Conservation (phyloP, 1,284 basidiomycete genomes). For the Lentinus polychrous region DNA sequence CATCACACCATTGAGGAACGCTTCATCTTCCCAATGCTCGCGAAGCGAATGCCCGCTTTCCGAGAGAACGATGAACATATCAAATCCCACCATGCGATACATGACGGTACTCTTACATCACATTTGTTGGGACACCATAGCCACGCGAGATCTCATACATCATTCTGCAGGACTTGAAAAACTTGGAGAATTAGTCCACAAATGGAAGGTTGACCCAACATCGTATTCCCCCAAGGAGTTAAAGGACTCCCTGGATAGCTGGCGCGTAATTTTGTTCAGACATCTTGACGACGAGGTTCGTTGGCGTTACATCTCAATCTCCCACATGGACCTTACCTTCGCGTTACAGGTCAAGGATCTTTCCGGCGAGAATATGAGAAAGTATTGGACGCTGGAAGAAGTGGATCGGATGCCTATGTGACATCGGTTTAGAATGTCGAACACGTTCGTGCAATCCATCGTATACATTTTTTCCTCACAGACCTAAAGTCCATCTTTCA, state of each 20-base stretch:
- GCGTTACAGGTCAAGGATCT: conserved; percentile 44
- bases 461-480: no score
- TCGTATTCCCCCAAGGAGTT: conserved; percentile 53
- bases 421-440: no score
- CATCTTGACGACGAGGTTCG: conserved; percentile 64
- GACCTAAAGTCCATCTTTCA: no score
- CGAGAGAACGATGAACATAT: conserved; percentile 45
- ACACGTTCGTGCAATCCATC: no score
- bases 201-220: conserved; percentile 40
- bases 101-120: conserved; percentile 41
- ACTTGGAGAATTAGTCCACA: conserved; percentile 40
- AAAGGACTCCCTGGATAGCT: conserved; percentile 52
- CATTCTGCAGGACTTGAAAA: conserved; percentile 43
- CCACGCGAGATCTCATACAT: no score
- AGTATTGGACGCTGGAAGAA: conserved; percentile 59
- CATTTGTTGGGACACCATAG: no score
- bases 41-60: conserved; percentile 57
- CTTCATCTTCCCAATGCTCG: conserved; percentile 60
- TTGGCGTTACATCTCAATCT: not conserved
- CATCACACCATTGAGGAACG: conserved; percentile 65
- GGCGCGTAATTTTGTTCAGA: conserved; percentile 56
- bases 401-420: conserved; percentile 42
- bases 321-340: not conserved
- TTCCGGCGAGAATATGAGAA: conserved; percentile 52
- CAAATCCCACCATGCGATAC: conserved; percentile 58